Evolutionary conservation across 1,139 yeast genomes (phyloP), one percentile per base, ranked within the genome.

Genomic region (Taphrina communis): DNA sequence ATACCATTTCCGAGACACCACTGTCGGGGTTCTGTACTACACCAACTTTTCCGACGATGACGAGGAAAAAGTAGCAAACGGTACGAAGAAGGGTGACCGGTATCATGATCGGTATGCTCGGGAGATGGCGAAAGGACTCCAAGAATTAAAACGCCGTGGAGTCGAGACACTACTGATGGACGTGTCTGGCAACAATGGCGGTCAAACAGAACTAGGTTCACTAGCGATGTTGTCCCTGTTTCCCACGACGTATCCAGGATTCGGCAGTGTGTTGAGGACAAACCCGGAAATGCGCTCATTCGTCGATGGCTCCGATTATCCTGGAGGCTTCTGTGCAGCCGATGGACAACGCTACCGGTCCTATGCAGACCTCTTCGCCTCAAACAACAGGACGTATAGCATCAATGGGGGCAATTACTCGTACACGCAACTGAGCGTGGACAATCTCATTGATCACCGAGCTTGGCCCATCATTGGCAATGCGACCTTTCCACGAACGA

Each of bases 181-280:
- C 14, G 62, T 58, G 25, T 44, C 53, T 21, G 62, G 62, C 19
- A 58, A 58, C 42, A 58, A 58, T 46, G 62, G 62, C 8, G 62
- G 62, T 19, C 51, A 25, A n/a, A 58, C 62, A 25, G 62, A 58
- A 31, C 53, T 58, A 3, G 62, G 62, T 11, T 58, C 62, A 1
- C 17, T 58, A 11, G 62, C 53, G 4, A 58, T 58, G 53, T 19
- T 58, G 25, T 58, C 51, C 2, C 62, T 58, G 17, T 58, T 58
- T 44, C 62, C 62, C 12, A 53, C 39, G 12, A 42, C 42, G 19
- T 58, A 58, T 21, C 62, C 62, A 11, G 62, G 62, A 6, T 58
- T 58, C 31, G 62, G 53, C 5, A 58, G 42, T 25, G 53, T 46
- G 41, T 6, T 58, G 21, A 42, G 62, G 53, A 36, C 62, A 11